Conservation (phyloP, 176 grass and related monocot genomes). For the Eleusine indica region DNA sequence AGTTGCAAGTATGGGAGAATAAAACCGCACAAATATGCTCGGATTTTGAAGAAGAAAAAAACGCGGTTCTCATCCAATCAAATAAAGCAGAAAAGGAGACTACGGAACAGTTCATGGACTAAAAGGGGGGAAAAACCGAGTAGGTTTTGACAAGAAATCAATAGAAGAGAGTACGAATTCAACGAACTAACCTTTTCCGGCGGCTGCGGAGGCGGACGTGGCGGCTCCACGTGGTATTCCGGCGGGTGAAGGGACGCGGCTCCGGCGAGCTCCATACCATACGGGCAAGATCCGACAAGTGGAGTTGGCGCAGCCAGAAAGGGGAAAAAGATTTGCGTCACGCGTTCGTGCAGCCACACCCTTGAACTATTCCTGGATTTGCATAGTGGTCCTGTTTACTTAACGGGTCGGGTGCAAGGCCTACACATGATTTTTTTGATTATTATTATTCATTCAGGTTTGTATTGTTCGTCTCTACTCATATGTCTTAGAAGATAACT, state of each 20-base stretch:
- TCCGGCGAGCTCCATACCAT: conserved; percentile 55
- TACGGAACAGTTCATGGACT: conserved; percentile 4
- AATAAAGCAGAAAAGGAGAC: background rate
- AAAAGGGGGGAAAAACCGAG: background rate
- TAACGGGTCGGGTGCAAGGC: background rate
- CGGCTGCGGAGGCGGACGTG: conserved; percentile 36
- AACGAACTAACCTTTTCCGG: conserved; percentile 37
- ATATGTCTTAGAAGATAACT: too few species aligned
- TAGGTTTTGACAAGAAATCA: background rate
- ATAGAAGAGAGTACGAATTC: background rate
- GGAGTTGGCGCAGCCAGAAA: conserved; percentile 43
- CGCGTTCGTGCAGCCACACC: background rate
- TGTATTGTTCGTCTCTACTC: too few species aligned
- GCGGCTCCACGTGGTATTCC: conserved; percentile 38
- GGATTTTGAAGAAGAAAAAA: background rate
- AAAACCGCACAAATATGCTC: background rate
- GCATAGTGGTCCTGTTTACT: background rate
- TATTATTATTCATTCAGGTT: too few species aligned
- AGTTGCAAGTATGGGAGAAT: background rate
- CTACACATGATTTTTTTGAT: too few species aligned
- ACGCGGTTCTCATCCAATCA: background rate
- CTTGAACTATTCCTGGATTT: background rate
- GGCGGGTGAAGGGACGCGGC: conserved; percentile 28
- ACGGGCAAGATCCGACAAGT: conserved; percentile 50
- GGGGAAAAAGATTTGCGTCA: conserved; percentile 44